phyloP scores from a whole-genome alignment of 495 filamentous ascomycete genomes.

The Aspergillus asperescens region DNA sequence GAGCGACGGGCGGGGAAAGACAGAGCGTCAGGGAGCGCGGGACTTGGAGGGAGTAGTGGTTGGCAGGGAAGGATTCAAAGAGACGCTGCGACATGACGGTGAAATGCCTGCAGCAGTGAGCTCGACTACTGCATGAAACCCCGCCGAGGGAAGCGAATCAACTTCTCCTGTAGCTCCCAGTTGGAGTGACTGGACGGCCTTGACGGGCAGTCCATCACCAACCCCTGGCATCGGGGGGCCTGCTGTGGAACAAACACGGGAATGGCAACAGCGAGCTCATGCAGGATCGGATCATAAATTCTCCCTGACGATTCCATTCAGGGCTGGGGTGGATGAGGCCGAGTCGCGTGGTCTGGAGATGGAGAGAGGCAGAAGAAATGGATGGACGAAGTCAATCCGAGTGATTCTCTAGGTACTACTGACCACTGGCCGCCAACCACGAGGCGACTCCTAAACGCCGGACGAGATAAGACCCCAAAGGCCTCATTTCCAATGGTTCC shows the following conservation, averaged over 20 bases:
- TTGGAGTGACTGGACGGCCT: conserved; percentile 6
- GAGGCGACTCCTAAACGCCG: conserved; percentile 18
- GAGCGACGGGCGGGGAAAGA: conserved; percentile 6
- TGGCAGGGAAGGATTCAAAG: conserved; percentile 3
- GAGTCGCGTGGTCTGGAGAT: background rate
- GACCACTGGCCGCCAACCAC: too few species aligned
- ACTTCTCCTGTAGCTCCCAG: conserved; percentile 10
- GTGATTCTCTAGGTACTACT: too few species aligned
- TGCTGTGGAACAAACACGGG: conserved; percentile 7
- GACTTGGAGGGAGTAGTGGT: conserved; percentile 8
- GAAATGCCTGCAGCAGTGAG: conserved; percentile 20
- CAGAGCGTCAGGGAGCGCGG: conserved; percentile 4
- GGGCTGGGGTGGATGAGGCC: background rate
- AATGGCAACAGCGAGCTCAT: background rate
- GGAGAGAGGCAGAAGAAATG: background rate
- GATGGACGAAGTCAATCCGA: background rate
- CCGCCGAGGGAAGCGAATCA: conserved; percentile 20
- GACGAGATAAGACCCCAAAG: conserved; percentile 11
- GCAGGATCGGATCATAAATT: conserved; percentile 1
- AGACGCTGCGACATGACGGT: conserved; percentile 16
- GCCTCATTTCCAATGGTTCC: conserved; percentile 10
- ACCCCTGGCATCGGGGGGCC: conserved; percentile 6
- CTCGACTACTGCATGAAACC: conserved; percentile 17
- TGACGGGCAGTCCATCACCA: background rate
- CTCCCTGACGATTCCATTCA: background rate